Base-by-base conservation (phyloP, 345 rosid species). In the Hibiscus mutabilis region DNA sequence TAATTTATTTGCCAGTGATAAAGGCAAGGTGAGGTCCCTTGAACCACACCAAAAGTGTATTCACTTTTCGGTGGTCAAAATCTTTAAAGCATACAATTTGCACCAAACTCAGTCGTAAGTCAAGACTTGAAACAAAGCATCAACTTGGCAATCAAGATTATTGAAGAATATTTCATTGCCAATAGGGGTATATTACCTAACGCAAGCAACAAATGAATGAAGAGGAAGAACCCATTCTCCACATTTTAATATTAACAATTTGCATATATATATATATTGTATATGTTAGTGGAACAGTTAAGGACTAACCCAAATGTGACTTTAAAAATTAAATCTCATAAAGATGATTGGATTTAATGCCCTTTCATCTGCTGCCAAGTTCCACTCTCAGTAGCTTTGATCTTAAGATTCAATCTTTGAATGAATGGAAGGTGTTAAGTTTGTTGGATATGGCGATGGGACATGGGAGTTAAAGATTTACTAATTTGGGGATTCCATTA, bases 301-400 rank as follows among this genome's bases (percentile, higher is more conserved):
- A 69, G 75, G 79, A 79, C 76, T 73, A 79, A 77, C 76, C 76
- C 71, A 68, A 51, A 24, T 27, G 52, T 8, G 59, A 58, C 57
- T 4, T 67, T 67, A 9, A 67, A 49, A 29, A n/a, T n/a, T n/a
- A n/a, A n/a, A n/a, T n/a, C 29, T 59, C 33, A 29, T 29, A 29
- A 29, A 3, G 33, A 29, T 29, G 2, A 29, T 29, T 29, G 33
- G 33, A 3, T 29, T 29, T 0, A 4, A 29, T 29, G 33, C 33
- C 33, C 33, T 29, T 29, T 29, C 33, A 29, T 29, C 3, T 29
- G 33, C 33, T 29, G 33, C 33, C 33, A 29, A 29, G 33, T 29
- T 29, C 33, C 33, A 29, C 33, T 29, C 33, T 29, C 33, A 29
- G 5, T 29, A 29, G 33, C 33, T 29, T 51, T n/a, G n/a, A n/a